Evolutionary conservation across 2,329 filamentous ascomycete genomes (phyloP).

Genomic region (Leptoxyphium fumago): DNA sequence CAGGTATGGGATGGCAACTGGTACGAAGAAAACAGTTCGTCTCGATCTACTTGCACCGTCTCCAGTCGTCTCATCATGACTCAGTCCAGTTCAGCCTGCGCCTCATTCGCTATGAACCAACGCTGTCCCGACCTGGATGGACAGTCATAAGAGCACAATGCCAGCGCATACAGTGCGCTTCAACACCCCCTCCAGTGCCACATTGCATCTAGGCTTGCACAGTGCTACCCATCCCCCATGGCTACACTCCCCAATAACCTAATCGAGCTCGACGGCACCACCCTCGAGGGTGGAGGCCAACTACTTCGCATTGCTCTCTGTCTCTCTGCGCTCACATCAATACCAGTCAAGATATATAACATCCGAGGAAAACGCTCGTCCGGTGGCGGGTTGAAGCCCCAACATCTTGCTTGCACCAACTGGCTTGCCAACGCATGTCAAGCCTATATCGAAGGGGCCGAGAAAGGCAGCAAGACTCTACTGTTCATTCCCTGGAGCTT

Average conservation of each 20-base stretch:
- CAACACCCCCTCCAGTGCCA: too few relatives aligned
- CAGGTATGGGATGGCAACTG: too few relatives aligned
- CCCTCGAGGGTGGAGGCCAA: conserved; percentile 48
- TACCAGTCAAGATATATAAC: conserved; percentile 34
- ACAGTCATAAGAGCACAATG: too few relatives aligned
- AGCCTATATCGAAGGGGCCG: conserved; percentile 28
- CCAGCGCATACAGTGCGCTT: too few relatives aligned
- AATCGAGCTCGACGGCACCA: conserved; percentile 37
- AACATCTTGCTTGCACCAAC: conserved; percentile 41
- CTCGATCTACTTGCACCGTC: too few relatives aligned
- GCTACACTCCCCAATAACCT: conserved; percentile 3
- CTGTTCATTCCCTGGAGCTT: conserved; percentile 21
- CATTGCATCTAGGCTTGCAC: too few relatives aligned
- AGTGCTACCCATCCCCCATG: conserved; percentile 4
- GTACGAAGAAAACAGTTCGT: too few relatives aligned
- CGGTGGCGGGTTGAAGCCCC: conserved; percentile 41
- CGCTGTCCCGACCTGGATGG: too few relatives aligned
- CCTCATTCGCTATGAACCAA: too few relatives aligned
- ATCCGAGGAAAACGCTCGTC: conserved; percentile 39
- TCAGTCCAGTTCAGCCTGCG: too few relatives aligned
- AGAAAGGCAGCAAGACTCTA: conserved; percentile 28
- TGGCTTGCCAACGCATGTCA: conserved; percentile 37
- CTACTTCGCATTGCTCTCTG: conserved; percentile 42
- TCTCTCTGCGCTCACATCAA: conserved; percentile 38
- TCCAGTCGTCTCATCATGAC: too few relatives aligned